Evolutionary conservation across 352 stramenopile species (phyloP).

Genomic region (Pythium myriotylum): DNA sequence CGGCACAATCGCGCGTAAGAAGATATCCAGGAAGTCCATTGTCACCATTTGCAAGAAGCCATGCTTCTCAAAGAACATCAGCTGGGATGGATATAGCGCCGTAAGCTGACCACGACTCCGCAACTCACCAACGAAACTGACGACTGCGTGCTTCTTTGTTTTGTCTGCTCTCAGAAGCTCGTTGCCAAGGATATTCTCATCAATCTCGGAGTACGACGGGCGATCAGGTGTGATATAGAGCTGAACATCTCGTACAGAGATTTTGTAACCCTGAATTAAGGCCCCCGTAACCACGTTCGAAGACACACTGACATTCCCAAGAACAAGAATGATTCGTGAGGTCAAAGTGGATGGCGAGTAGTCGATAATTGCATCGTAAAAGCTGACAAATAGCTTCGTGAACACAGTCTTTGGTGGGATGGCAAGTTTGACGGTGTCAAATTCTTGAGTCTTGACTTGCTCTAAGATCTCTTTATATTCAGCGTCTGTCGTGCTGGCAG

Average conservation of each 20-base stretch:
- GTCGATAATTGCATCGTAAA: conserved; percentile 82
- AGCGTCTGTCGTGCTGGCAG: conserved; percentile 56
- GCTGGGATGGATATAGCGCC: conserved; percentile 60
- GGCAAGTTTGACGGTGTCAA: conserved; percentile 67
- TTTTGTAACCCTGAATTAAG: conserved; percentile 88
- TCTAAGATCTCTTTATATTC: conserved; percentile 49
- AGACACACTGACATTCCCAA: conserved; percentile 75
- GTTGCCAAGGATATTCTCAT: conserved; percentile 66
- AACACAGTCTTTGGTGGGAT: conserved; percentile 81
- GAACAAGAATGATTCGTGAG: conserved; percentile 73
- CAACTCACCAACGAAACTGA: conserved; percentile 46
- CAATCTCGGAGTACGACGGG: conserved; percentile 72
- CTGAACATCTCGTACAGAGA: conserved; percentile 68
- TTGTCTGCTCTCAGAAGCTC: conserved; percentile 43
- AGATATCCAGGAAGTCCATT: conserved; percentile 86
- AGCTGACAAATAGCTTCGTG: conserved; percentile 87
- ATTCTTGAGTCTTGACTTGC: conserved; percentile 34
- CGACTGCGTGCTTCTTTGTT: conserved; percentile 35
- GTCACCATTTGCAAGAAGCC: conserved; percentile 85
- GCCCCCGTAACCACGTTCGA: conserved; percentile 87
- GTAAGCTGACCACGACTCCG: conserved; percentile 31
- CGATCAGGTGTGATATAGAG: conserved; percentile 70
- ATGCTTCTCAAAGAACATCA: conserved; percentile 81
- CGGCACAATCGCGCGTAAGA: conserved; percentile 69
- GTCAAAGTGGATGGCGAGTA: conserved; percentile 66